phyloP scores from a whole-genome alignment of 2,329 filamentous ascomycete genomes.

The Mycosphaerella sp. region DNA sequence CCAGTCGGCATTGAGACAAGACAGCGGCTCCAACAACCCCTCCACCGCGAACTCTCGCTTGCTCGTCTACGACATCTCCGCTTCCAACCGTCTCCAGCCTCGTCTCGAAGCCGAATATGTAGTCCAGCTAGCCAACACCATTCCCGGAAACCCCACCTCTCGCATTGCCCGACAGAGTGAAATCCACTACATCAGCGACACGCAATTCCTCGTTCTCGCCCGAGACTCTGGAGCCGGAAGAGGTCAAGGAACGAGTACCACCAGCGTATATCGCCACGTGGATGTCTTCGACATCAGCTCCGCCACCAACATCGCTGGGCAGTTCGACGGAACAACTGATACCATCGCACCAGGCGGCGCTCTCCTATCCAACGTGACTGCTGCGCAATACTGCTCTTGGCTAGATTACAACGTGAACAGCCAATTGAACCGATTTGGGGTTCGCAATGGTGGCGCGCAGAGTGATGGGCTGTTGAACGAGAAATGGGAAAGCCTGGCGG shows the following conservation, averaged over 20 bases:
- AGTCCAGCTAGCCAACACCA: conserved; percentile 47
- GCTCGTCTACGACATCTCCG: conserved; percentile 57
- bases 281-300: conserved; percentile 61
- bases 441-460: conserved; percentile 62
- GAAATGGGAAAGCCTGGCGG: conserved; percentile 67
- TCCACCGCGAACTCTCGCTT: conserved; percentile 55
- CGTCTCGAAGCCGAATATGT: conserved; percentile 53
- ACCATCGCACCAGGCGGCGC: conserved; percentile 47
- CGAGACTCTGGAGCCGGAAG: conserved; percentile 58
- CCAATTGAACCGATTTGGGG: conserved; percentile 58
- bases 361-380: conserved; percentile 49
- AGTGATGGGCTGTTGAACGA: conserved; percentile 60
- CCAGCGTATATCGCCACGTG: conserved; percentile 57
- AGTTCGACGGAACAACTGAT: conserved; percentile 36
- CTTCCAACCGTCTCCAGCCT: conserved; percentile 23
- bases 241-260: conserved; percentile 48
- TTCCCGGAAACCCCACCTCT: conserved; percentile 50
- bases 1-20: conserved; percentile 59
- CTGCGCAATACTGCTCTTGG: conserved; percentile 57
- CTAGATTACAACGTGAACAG: conserved; percentile 59
- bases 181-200: conserved; percentile 57
- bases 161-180: conserved; percentile 62
- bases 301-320: conserved; percentile 57
- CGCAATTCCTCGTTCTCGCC: conserved; percentile 61
- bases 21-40: conserved; percentile 52